Base-by-base conservation (phyloP, 2,329 filamentous ascomycete species). In the Aspergillus quadrilineatus region DNA sequence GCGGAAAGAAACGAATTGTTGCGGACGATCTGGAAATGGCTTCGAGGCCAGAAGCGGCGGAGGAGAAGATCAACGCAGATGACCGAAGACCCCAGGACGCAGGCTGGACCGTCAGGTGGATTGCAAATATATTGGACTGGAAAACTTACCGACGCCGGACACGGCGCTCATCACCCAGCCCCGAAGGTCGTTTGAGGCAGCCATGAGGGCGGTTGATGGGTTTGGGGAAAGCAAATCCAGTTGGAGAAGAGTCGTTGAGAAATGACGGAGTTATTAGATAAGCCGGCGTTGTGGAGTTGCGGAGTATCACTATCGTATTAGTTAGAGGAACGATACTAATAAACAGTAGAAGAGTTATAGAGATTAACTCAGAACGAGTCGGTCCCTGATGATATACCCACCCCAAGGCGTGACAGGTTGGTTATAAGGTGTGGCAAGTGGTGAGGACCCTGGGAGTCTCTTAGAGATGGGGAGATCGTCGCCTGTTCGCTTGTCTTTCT, bases 151-250 rank as follows among this genome's bases (percentile, higher is more conserved):
- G 69, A 92, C 86, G 69, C 92, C 96, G 74, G 92, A 90, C 63
- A 92, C 80, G 68, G 82, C 87, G 61, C 85, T 82, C 89, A 97
- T 90, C 65, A 97, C 88, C 93, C 93, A 97, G 67, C 94, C 93
- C 62, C 92, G 85, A 61, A 88, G 88, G 78, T 97, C 93, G 78
- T 93, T 94, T 71, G 86, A 82, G 62, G 89, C 69, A 55, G 67
- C 73, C 80, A 82, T 78, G 56, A 55, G 66, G 26, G 45, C 49
- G 48, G 60, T 47, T 47, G 41, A 43, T 43, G 51, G 55, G 53
- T 10, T 42, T 42, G 50, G 58, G 55, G 42, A 48, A 39, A 32
- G 41, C 43, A 51, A 46, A 45, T 46, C 46, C n/a, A 56, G 36
- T 46, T 47, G 42, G 37, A 53, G 37, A 49, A 30, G 14, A 36